Conservation (phyloP, 805 yeast genomes). For the Pichia thaimueangensis region DNA sequence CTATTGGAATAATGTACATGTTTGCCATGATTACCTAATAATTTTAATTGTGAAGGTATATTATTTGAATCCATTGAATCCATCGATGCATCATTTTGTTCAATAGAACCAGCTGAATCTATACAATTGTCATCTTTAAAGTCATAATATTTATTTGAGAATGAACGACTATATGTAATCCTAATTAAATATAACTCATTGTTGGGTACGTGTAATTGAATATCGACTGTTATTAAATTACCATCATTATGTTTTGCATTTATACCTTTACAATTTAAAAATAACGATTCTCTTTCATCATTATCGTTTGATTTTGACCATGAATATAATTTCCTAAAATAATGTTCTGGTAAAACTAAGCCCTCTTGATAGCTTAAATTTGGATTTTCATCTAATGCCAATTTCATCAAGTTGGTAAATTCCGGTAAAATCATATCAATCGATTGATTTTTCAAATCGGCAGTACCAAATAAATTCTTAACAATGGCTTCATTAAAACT, state of each 20-base stretch:
- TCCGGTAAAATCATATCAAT: slow-evolving; percentile 58
- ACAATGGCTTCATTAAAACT: slow-evolving; percentile 76
- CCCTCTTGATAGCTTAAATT: slow-evolving; percentile 47
- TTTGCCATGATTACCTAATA: slow-evolving; percentile 35
- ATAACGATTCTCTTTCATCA: slow-evolving; percentile 43
- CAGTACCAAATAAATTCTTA: slow-evolving; percentile 68
- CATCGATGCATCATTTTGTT: not conserved
- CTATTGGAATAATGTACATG: too few relatives aligned
- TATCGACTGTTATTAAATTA: slow-evolving; percentile 55
- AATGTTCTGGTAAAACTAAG: slow-evolving; percentile 83
- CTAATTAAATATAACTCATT: slow-evolving; percentile 60
- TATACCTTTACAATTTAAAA: slow-evolving; percentile 59
- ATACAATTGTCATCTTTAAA: not conserved
- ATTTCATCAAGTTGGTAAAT: slow-evolving; percentile 42
- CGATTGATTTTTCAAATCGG: slow-evolving; percentile 41
- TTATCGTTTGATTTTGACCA: slow-evolving; percentile 25
- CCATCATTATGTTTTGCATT: slow-evolving; percentile 71
- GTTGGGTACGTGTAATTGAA: slow-evolving; percentile 69
- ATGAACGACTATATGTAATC: slow-evolving; percentile 72
- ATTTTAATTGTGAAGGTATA: slow-evolving; percentile 50
- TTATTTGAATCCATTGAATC: slow-evolving; percentile 11
- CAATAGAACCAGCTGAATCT: too few relatives aligned
- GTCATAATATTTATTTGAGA: not conserved
- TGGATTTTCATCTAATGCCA: slow-evolving; percentile 37
- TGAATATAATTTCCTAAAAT: slow-evolving; percentile 66